Base-by-base conservation (phyloP, 257 asterid genomes). In the Solanum habrochaites region DNA sequence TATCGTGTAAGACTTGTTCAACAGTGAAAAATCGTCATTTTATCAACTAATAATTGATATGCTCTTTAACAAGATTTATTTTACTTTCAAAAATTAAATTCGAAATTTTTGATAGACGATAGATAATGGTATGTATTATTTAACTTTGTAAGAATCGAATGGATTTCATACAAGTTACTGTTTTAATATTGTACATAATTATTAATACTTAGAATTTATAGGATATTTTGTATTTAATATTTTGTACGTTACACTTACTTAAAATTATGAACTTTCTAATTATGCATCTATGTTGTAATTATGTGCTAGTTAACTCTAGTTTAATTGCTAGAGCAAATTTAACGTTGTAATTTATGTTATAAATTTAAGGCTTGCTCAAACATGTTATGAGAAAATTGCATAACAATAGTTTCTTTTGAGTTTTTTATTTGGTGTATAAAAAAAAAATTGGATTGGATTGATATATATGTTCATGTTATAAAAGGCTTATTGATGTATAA, bases 251-350 rank as follows among this genome's bases (percentile, higher is more conserved):
- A 80, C 67, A 15, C 43, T 40, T 23, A 12, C 29, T 80, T 15
- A 8, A 80, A 15, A 47, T 49, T 29, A 81, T 81, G 15, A 5
- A 2, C 29, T 47, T 80, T 47, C 67, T 80, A 80, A 49, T 49
- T 80, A 47, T 27, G 69, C 42, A 45, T 45, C 66, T 16, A 15
- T 2, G 40, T 77, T 23, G 60, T n/a, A 42, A 73, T 37, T 37
- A 37, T 39, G 20, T 37, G 31, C 11, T 74, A 23, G 40, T 39
- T 77, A 71, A 77, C 75, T 74, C 31, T 74, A 8, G 14, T 11
- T 74, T 74, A 74, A 74, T 74, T 5, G 32, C 43, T n/a, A 74
- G 11, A 74, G 87, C 75, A 35, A 47, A 64, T 84, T 71, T 77
- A 58, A 39, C 78, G 20, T 37, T 42, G 23, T 32, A 45, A 25